phyloP scores from a whole-genome alignment of 306 rosid genomes.

The Herpetospermum pedunculosum region DNA sequence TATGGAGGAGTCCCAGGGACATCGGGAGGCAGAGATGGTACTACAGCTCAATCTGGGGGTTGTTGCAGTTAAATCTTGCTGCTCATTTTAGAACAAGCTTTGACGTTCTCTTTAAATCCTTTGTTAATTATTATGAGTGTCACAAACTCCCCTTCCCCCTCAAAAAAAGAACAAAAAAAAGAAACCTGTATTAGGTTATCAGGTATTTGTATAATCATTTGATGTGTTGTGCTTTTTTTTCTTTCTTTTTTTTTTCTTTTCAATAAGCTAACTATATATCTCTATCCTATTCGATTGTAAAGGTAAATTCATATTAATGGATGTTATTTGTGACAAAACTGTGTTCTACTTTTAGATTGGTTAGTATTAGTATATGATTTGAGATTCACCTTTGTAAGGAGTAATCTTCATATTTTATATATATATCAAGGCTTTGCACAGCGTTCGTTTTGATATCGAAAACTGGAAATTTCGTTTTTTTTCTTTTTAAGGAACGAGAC shows the following conservation, averaged over 20 bases:
- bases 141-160: neutral
- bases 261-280: neutral
- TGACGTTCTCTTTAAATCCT: neutral
- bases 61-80: conserved; percentile 64
- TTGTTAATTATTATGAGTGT: neutral
- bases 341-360: neutral
- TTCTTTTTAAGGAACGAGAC: too few species aligned
- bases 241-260: neutral
- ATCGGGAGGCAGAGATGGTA: conserved; percentile 86
- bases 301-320: neutral
- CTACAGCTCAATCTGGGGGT: conserved; percentile 66
- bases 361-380: neutral
- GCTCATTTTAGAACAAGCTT: neutral
- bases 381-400: too few species aligned
- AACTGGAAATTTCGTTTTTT: neutral
- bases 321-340: neutral
- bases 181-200: neutral
- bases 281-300: neutral
- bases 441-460: neutral
- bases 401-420: too few species aligned
- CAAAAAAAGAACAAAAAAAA: neutral
- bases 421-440: neutral
- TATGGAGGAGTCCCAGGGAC: conserved; percentile 99
- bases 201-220: neutral
- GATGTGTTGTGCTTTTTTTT: neutral